A percentile compares a stretch with the other conserved stretches of the same genome.
These are phyloP conservation scores for Lycium barbarum DNA, from an alignment of 257 asterid species.

Conservation along the genomic window DNA sequence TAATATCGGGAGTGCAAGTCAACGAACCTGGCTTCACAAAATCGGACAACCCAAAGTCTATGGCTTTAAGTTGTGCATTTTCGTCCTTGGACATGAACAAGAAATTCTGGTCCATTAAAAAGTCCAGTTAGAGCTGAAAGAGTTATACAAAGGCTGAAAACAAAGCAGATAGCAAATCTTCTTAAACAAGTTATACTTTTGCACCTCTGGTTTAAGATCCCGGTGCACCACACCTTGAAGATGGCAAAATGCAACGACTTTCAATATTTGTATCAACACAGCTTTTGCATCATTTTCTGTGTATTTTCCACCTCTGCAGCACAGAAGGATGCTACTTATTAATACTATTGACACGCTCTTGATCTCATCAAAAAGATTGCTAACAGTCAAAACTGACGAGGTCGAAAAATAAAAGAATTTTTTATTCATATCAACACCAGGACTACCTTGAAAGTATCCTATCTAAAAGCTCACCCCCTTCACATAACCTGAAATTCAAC, in stretches of 20 bases:
- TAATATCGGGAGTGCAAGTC: neutral
- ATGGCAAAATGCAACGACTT: slow-evolving; percentile 63
- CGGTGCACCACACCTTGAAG: slow-evolving; percentile 86
- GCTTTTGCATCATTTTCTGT: slow-evolving; percentile 68
- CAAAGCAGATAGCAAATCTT: neutral
- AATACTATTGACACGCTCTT: neutral
- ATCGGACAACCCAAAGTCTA: slow-evolving; percentile 43
- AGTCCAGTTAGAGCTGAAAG: slow-evolving; percentile 44
- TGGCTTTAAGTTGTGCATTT: slow-evolving; percentile 40
- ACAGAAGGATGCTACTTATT: slow-evolving; percentile 24
- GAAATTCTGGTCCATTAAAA: slow-evolving; percentile 48
- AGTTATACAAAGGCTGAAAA: neutral
- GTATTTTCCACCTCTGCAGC: slow-evolving; percentile 68
- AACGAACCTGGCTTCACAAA: slow-evolving; percentile 44
- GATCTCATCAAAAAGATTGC: neutral
- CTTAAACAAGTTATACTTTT: slow-evolving; percentile 19
- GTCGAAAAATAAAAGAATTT: neutral
- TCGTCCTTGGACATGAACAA: slow-evolving; percentile 38
- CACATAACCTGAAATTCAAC: slow-evolving; percentile 55
- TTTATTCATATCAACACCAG: neutral
- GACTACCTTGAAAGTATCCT: slow-evolving; percentile 62
- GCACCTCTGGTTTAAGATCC: slow-evolving; percentile 78
- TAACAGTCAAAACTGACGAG: neutral
- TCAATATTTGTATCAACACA: slow-evolving; percentile 64
- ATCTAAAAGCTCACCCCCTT: slow-evolving; percentile 73